These are phyloP conservation scores for Chloris gayana DNA, from an alignment of 176 grass and related monocot species.

Conservation along the genomic window DNA sequence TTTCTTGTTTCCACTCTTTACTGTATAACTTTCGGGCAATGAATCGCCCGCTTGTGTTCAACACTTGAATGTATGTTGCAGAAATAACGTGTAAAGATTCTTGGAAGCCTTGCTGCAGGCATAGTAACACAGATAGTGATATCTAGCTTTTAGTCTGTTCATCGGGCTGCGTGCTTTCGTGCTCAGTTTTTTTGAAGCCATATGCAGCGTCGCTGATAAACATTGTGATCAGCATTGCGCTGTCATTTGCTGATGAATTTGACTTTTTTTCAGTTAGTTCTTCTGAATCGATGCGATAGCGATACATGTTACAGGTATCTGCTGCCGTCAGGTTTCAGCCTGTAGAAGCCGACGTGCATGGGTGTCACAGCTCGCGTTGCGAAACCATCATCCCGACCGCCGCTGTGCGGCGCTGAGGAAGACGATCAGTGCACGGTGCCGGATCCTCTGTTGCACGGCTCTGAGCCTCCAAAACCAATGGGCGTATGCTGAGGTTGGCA, in stretches of 20 bases:
- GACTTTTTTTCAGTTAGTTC: not conserved
- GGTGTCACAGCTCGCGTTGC: too few species aligned
- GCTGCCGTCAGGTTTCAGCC: too few species aligned
- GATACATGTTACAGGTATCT: too few species aligned
- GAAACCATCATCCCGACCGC: too few species aligned
- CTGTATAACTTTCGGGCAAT: slow-evolving; percentile 40
- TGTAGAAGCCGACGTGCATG: too few species aligned
- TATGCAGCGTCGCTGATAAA: not conserved
- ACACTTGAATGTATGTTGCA: slow-evolving; percentile 43
- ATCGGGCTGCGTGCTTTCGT: too few species aligned
- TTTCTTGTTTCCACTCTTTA: slow-evolving; percentile 10
- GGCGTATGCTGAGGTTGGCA: too few species aligned
- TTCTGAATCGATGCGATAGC: not conserved
- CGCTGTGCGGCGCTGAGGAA: not conserved
- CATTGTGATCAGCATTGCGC: not conserved
- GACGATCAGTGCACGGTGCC: not conserved
- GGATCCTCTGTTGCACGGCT: too few species aligned
- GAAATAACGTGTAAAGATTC: slow-evolving; percentile 60
- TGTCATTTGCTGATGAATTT: not conserved
- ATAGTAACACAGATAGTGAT: slow-evolving; percentile 40
- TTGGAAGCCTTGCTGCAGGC: slow-evolving; percentile 32
- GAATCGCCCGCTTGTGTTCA: slow-evolving; percentile 38
- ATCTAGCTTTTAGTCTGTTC: slow-evolving; percentile 35
- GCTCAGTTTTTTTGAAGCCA: too few species aligned
- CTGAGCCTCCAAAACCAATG: too few species aligned